A percentile compares a stretch with the other conserved stretches of the same genome.
phyloP scores from a whole-genome alignment of 345 rosid genomes.

The Camelina laxa region DNA sequence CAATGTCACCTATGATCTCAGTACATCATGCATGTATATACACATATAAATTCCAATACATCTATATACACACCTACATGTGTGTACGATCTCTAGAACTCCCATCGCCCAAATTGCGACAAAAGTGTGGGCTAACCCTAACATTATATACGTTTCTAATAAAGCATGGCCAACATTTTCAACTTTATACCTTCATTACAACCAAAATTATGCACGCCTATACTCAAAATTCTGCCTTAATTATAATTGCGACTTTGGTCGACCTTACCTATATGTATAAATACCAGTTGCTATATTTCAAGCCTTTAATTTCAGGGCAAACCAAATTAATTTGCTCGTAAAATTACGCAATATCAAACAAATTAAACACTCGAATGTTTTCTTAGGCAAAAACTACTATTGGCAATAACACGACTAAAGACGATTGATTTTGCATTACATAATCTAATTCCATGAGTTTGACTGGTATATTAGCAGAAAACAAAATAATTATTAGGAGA shows the following conservation, averaged over 20 bases:
- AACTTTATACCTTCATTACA: slow-evolving; percentile 30
- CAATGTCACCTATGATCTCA: slow-evolving; percentile 48
- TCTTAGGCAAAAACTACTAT: background rate
- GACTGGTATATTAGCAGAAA: too few relatives aligned
- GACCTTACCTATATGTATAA: slow-evolving; percentile 1
- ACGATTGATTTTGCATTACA: background rate
- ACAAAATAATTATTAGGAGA: too few relatives aligned
- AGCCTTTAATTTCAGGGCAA: background rate
- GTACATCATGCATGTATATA: slow-evolving; percentile 42
- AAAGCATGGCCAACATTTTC: slow-evolving; percentile 26
- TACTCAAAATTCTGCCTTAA: slow-evolving; percentile 10
- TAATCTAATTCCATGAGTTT: background rate
- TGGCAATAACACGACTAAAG: background rate
- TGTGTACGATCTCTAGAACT: slow-evolving; percentile 28
- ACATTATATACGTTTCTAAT: slow-evolving; percentile 28
- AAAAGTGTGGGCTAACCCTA: slow-evolving; percentile 45
- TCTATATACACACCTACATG: slow-evolving; percentile 2
- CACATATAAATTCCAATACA: background rate
- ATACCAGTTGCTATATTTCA: background rate
- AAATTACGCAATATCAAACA: background rate
- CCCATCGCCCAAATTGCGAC: slow-evolving; percentile 40
- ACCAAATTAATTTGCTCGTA: background rate
- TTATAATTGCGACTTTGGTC: slow-evolving; percentile 15
- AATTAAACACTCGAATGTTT: background rate
- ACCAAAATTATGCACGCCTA: slow-evolving; percentile 27